These are phyloP conservation scores for Xanthoparmelia taractica DNA, from an alignment of 495 filamentous ascomycete species.

Conservation along the genomic window DNA sequence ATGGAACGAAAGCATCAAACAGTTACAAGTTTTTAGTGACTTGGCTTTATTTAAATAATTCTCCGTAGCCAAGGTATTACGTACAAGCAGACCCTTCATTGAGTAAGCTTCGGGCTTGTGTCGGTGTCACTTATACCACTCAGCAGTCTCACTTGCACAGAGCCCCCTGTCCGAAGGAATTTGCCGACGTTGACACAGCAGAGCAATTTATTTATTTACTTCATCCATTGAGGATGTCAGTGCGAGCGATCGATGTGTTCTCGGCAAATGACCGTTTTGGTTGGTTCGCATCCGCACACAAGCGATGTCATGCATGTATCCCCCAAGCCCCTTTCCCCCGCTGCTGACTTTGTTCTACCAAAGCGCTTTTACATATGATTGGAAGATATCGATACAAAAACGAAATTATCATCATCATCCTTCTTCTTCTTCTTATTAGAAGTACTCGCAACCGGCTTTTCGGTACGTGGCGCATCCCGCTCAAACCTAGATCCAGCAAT, in stretches of 20 bases:
- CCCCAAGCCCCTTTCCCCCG: no score
- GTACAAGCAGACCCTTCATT: no score
- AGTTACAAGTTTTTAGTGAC: background rate
- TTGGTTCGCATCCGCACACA: background rate
- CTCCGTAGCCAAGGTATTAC: no score
- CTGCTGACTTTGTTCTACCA: background rate
- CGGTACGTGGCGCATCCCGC: conserved; percentile 4
- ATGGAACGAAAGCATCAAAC: no score
- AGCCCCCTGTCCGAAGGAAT: background rate
- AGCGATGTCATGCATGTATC: conserved; percentile 1
- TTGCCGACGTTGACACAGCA: background rate
- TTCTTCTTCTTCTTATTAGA: background rate
- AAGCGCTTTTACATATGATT: background rate
- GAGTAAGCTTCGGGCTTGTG: background rate
- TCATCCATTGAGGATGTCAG: no score
- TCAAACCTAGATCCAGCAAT: background rate
- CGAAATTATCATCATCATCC: background rate
- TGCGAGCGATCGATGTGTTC: background rate
- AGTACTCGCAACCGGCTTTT: background rate
- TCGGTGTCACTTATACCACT: no score
- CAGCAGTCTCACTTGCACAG: no score
- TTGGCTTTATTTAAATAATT: no score
- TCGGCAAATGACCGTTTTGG: background rate
- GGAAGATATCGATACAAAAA: background rate
- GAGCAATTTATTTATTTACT: background rate